These are phyloP conservation scores for Suillus subluteus DNA, from an alignment of 768 basidiomycete species.

Conservation along the genomic window DNA sequence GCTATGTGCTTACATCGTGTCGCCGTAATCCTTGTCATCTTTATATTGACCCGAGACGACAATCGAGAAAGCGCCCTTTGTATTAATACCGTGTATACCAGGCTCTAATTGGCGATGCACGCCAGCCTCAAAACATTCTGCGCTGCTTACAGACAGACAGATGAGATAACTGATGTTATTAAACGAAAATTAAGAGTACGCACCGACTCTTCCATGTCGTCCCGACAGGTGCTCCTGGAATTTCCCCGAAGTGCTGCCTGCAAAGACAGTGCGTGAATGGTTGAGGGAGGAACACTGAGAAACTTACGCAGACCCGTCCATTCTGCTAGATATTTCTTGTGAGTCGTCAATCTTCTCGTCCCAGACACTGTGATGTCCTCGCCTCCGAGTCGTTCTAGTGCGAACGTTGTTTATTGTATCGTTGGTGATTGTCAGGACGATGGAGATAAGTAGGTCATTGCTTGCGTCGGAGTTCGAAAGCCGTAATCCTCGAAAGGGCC, in stretches of 20 bases:
- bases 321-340: background rate
- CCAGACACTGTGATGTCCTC: background rate
- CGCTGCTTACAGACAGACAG: background rate
- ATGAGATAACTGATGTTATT: conserved; percentile 6
- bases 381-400: background rate
- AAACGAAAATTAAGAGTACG: background rate
- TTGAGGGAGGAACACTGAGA: conserved; percentile 3
- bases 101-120: conserved; percentile 20
- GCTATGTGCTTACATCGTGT: conserved; percentile 27
- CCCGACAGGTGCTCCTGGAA: conserved; percentile 28
- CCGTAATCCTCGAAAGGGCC: background rate
- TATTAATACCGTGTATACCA: conserved; percentile 27
- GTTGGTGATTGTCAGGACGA: background rate
- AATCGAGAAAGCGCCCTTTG: conserved; percentile 22
- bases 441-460: background rate
- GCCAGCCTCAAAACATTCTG: conserved; percentile 17
- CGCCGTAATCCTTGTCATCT: conserved; percentile 30
- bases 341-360: background rate
- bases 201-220: conserved; percentile 25
- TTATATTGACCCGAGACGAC: conserved; percentile 22
- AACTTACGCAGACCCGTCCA: background rate
- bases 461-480: conserved; percentile 3
- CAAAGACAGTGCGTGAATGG: background rate
- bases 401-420: background rate
- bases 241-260: conserved; percentile 30